phyloP scores from a whole-genome alignment of 176 grass and related monocot species.

The Coix lacrymajobi region DNA sequence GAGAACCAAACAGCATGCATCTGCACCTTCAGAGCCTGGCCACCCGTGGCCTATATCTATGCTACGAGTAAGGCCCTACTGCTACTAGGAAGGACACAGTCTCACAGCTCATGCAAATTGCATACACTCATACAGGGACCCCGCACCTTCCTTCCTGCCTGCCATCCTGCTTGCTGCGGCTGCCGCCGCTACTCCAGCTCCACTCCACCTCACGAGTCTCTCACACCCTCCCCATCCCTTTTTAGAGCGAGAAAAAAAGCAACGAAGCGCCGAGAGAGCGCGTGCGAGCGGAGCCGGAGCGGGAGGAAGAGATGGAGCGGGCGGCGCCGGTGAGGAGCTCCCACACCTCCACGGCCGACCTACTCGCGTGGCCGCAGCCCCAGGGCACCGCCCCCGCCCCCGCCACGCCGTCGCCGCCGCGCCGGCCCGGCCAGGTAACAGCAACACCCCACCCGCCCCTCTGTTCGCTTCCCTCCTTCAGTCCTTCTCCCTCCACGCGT shows the following conservation, averaged over 20 bases:
- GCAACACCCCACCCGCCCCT: no score
- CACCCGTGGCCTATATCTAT: no score
- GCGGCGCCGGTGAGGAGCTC: slow-evolving; percentile 77
- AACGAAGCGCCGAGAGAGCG: neutral
- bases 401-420: slow-evolving; percentile 35
- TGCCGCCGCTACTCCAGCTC: slow-evolving; percentile 12
- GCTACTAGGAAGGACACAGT: no score
- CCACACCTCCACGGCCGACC: slow-evolving; percentile 74
- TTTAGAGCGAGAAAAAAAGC: slow-evolving; percentile 24
- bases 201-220: slow-evolving; percentile 13
- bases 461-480: neutral
- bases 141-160: slow-evolving; percentile 51
- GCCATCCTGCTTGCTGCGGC: slow-evolving; percentile 22
- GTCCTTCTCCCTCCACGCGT: neutral
- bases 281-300: neutral
- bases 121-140: slow-evolving; percentile 24
- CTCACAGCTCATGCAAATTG: no score
- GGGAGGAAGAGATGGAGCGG: slow-evolving; percentile 54
- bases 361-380: slow-evolving; percentile 61
- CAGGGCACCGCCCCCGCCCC: slow-evolving; percentile 20
- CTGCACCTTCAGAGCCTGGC: no score
- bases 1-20: no score
- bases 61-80: no score
- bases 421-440: slow-evolving; percentile 58
- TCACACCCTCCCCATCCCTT: slow-evolving; percentile 2